Evolutionary conservation across 306 rosid genomes (phyloP).

Genomic region (Pyrus communis): DNA sequence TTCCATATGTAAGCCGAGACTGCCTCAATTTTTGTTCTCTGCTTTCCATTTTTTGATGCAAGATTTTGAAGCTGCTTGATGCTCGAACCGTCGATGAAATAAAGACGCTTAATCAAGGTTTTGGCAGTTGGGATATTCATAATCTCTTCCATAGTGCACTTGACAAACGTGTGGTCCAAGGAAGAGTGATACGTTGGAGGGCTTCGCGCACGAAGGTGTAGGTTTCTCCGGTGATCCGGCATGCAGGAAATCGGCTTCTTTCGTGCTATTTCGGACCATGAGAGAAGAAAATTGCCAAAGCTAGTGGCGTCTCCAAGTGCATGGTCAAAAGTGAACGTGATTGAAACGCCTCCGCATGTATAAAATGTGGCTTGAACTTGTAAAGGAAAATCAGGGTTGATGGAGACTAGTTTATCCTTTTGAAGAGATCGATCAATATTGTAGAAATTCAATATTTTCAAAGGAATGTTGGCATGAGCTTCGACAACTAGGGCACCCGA

Average conservation of each 20-base stretch:
- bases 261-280: constrained; percentile 64
- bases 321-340: constrained; percentile 81
- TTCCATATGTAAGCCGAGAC: constrained; percentile 82
- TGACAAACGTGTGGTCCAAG: constrained; percentile 52
- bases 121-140: constrained; percentile 46
- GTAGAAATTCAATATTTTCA: constrained; percentile 43
- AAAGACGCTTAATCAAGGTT: constrained; percentile 47
- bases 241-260: constrained; percentile 38
- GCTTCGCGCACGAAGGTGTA: constrained; percentile 37
- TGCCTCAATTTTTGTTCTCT: constrained; percentile 74
- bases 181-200: constrained; percentile 59
- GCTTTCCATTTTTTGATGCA: constrained; percentile 34
- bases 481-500: constrained; percentile 57
- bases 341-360: constrained; percentile 62
- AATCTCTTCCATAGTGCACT: constrained; percentile 70
- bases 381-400: constrained; percentile 36
- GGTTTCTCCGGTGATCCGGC: constrained; percentile 55
- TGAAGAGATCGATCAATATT: constrained; percentile 48
- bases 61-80: constrained; percentile 53
- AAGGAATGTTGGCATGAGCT: constrained; percentile 40
- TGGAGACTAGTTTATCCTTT: constrained; percentile 41
- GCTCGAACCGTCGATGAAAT: constrained; percentile 44
- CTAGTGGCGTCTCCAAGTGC: constrained; percentile 80
- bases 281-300: constrained; percentile 60
- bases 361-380: constrained; percentile 69